These are phyloP conservation scores for Spergularia marina DNA, from an alignment of 148 eudicot species.

Conservation along the genomic window DNA sequence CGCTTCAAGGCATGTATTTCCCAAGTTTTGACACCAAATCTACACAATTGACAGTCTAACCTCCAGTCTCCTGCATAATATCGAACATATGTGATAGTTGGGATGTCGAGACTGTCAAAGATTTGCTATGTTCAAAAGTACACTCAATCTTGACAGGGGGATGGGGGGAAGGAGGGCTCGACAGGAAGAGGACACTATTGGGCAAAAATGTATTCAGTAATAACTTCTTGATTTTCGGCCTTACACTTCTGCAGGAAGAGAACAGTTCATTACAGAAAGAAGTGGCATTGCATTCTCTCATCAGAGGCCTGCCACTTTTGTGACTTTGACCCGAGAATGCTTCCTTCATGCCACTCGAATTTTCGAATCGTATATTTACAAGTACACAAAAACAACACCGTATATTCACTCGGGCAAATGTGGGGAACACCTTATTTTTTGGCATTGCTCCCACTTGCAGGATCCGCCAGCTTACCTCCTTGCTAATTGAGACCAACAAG, in stretches of 20 bases:
- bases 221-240: conserved; percentile 40
- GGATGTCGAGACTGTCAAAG: background rate
- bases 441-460: conserved; percentile 56
- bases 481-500: conserved; percentile 32
- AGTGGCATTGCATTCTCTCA: conserved; percentile 47
- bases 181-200: conserved; percentile 3
- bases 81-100: background rate
- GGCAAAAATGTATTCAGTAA: conserved; percentile 40
- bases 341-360: conserved; percentile 38
- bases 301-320: conserved; percentile 86
- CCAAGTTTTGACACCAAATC: conserved; percentile 18
- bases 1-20: too few relatives aligned
- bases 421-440: conserved; percentile 51
- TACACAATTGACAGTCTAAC: conserved; percentile 2
- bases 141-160: too few relatives aligned
- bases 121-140: background rate
- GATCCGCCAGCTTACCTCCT: conserved; percentile 46
- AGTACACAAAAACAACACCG: conserved; percentile 58
- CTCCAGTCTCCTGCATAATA: background rate
- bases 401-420: conserved; percentile 56
- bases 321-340: conserved; percentile 84
- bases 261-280: conserved; percentile 51
- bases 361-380: conserved; percentile 70
- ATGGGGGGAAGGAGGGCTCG: background rate
- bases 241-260: conserved; percentile 40